Base-by-base conservation (phyloP, 2,329 filamentous ascomycete species). In the Decorospora gaudefroyi region DNA sequence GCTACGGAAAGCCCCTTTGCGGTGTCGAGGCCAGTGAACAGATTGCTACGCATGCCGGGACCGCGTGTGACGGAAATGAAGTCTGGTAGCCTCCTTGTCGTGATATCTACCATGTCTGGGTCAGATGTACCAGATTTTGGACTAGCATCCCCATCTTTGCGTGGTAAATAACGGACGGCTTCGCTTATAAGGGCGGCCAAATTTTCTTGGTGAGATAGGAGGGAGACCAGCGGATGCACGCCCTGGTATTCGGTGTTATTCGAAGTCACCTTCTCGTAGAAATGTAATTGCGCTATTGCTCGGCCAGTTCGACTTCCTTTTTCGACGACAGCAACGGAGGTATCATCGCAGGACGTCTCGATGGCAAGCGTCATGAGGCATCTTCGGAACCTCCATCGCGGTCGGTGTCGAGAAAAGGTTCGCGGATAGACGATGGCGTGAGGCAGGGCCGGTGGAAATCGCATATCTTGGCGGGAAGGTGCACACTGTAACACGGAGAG, bases 301-400 rank as follows among this genome's bases (percentile, higher is more conserved):
- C 11, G 36, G 21, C 42, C 42, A 26, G 26, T 8, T 28, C 43
- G 28, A 5, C 17, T 28, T 19, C 70, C 60, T 57, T 83, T 85
- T 40, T 88, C 82, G 26, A 96, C 77, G 33, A 97, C 72, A 19
- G 92, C 87, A 13, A 96, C 90, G 45, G 87, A 91, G 1, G 91
- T 96, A 74, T 97, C 92, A 72, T 97, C 92, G 77, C 92, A 93
- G 2, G 87, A 90, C 7, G 86, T 87, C 69, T 93, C 88, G 64
- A 93, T 90, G 38, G 87, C 87, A 34, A 92, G 79, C 4, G 76
- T 77, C 46, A 71, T 62, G 33, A 75, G 53, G 27, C 42, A 36
- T 27, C 71, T 68, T 15, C 30, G 39, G 11, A 22, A 11, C 16
- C 15, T 27, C 37, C 41, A 51, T 51, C 40, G 48, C 29, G 41